Percentiles rank a stretch among this genome's conserved stretches.
Evolutionary conservation across 2,329 filamentous ascomycete species (phyloP).

Genomic region (Aspergillus sp.): DNA sequence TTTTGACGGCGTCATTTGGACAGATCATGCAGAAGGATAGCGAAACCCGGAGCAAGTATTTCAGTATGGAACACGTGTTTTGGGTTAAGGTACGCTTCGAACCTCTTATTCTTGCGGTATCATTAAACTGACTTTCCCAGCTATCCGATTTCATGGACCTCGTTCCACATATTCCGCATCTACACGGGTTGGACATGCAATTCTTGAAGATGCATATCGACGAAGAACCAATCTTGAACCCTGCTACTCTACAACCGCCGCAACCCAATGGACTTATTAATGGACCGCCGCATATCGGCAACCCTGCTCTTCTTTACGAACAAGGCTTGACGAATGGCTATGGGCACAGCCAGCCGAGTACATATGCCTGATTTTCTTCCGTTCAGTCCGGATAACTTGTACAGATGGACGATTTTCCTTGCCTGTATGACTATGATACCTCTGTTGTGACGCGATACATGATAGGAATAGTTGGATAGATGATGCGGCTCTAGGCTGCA

Average conservation of each 20-base stretch:
- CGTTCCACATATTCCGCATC: constrained; percentile 49
- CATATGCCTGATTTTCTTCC: constrained; percentile 39
- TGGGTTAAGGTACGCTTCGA: constrained; percentile 48
- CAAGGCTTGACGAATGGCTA: constrained; percentile 37
- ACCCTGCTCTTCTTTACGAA: constrained; percentile 21
- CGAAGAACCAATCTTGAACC: constrained; percentile 30
- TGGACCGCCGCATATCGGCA: constrained; percentile 20
- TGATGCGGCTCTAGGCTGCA: neutral
- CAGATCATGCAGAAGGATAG: constrained; percentile 43
- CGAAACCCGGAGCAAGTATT: constrained; percentile 49
- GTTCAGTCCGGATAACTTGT: constrained; percentile 20
- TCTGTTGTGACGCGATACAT: constrained; percentile 31
- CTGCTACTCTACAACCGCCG: constrained; percentile 16
- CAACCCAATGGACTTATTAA: constrained; percentile 34
- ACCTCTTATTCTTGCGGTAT: neutral
- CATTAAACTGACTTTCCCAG: constrained; percentile 23
- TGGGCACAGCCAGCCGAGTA: constrained; percentile 38
- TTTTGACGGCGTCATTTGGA: constrained; percentile 37
- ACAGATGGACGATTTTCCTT: constrained; percentile 33
- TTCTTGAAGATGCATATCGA: constrained; percentile 44
- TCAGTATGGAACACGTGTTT: constrained; percentile 51
- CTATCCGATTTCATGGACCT: constrained; percentile 53
- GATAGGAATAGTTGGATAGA: constrained; percentile 21
- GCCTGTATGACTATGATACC: constrained; percentile 46
- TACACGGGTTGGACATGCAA: constrained; percentile 42